A percentile compares a stretch with the other conserved stretches of the same genome.
Conservation (phyloP, 1,284 basidiomycete species). For the Trametes hirsuta region DNA sequence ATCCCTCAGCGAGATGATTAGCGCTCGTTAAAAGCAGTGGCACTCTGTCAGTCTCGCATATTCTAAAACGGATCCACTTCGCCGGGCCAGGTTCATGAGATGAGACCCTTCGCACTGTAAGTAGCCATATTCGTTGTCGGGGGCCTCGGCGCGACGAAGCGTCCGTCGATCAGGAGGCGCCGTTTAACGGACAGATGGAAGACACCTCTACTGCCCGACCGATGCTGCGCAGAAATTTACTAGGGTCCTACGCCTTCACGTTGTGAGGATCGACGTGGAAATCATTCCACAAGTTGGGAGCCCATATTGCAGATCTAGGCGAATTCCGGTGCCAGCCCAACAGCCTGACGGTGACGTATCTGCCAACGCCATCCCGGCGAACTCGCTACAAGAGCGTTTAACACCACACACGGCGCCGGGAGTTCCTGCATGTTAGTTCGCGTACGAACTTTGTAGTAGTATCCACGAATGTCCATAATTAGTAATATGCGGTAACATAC, state of each 20-base stretch:
- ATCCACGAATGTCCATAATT: no score
- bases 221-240: neutral
- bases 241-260: neutral
- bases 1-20: no score
- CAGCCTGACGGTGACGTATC: neutral
- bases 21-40: no score
- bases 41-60: neutral
- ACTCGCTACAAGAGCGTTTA: neutral
- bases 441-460: no score
- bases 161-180: neutral
- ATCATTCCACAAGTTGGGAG: neutral
- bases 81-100: neutral
- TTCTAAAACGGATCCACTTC: neutral
- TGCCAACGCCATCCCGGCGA: neutral
- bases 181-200: neutral
- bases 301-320: neutral
- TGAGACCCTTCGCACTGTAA: neutral
- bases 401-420: neutral
- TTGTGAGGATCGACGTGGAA: neutral
- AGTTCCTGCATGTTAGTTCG: no score
- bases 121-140: neutral
- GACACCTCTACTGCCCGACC: neutral
- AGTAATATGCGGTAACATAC: no score
- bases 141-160: neutral
- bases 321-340: neutral